Evolutionary conservation across 2,329 filamentous ascomycete genomes (phyloP).

Genomic region (Raffaelea ambrosiae): DNA sequence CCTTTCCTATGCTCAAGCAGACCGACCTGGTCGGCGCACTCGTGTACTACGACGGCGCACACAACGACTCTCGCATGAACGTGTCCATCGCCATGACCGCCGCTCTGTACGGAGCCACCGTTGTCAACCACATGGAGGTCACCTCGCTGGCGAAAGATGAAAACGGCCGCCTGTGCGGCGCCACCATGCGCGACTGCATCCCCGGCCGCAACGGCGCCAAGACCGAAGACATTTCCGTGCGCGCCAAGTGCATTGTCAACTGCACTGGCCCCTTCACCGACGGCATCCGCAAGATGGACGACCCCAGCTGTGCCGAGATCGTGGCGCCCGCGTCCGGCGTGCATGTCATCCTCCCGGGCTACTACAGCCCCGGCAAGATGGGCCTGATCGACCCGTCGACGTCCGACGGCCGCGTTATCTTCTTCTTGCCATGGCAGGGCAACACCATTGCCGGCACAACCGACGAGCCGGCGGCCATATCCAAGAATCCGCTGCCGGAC

Average conservation of each 20-base stretch:
- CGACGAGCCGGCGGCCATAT: slow-evolving; percentile 62
- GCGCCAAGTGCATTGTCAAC: slow-evolving; percentile 74
- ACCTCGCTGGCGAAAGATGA: slow-evolving; percentile 65
- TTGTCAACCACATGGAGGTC: slow-evolving; percentile 76
- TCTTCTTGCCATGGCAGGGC: slow-evolving; percentile 81
- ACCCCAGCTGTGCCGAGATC: slow-evolving; percentile 58
- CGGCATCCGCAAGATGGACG: slow-evolving; percentile 72
- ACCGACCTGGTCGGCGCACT: slow-evolving; percentile 67
- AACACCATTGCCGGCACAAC: slow-evolving; percentile 81
- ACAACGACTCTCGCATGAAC: slow-evolving; percentile 86
- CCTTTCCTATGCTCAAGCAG: slow-evolving; percentile 70
- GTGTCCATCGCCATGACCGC: slow-evolving; percentile 75
- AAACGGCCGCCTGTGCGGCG: slow-evolving; percentile 60
- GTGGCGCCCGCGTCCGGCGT: slow-evolving; percentile 74
- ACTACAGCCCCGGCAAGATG: slow-evolving; percentile 72
- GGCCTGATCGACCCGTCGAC: slow-evolving; percentile 74
- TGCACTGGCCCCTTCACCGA: slow-evolving; percentile 78
- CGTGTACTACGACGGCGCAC: slow-evolving; percentile 80
- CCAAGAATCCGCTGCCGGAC: slow-evolving; percentile 60
- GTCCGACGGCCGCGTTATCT: slow-evolving; percentile 79
- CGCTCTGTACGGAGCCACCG: slow-evolving; percentile 68
- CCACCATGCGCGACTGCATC: slow-evolving; percentile 55
- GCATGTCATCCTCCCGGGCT: slow-evolving; percentile 74
- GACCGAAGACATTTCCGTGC: slow-evolving; percentile 52
- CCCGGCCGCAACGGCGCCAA: slow-evolving; percentile 45